These are phyloP conservation scores for Pseudogymnoascus sp. DNA, from an alignment of 2,329 filamentous ascomycete species.

Conservation along the genomic window DNA sequence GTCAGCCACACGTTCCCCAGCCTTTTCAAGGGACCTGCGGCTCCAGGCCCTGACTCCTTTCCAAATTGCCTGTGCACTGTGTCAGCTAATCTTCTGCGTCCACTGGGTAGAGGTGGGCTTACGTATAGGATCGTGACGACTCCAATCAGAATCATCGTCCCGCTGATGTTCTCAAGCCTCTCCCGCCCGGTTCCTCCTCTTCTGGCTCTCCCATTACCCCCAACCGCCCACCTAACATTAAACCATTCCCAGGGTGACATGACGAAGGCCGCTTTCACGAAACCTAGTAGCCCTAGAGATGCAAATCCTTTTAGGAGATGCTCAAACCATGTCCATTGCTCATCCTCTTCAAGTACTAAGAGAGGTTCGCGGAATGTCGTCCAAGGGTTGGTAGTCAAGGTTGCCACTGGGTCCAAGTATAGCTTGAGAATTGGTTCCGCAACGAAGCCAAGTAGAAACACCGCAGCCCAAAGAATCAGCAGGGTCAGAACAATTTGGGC, in stretches of 20 bases:
- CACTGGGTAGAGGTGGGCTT: slow-evolving; percentile 32
- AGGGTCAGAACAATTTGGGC: slow-evolving; percentile 65
- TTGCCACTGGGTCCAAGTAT: slow-evolving; percentile 70
- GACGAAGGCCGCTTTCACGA: slow-evolving; percentile 63
- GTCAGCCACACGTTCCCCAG: slow-evolving; percentile 74
- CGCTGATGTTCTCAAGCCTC: slow-evolving; percentile 68
- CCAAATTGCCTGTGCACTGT: slow-evolving; percentile 57
- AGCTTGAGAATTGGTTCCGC: slow-evolving; percentile 88
- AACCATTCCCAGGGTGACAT: slow-evolving; percentile 70
- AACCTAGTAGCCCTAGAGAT: slow-evolving; percentile 79
- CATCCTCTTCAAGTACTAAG: slow-evolving; percentile 37
- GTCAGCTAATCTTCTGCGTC: slow-evolving; percentile 8
- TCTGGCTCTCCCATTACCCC: slow-evolving; percentile 39
- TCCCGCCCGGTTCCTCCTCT: slow-evolving; percentile 62
- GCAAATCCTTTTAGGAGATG: slow-evolving; percentile 87
- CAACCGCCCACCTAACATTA: slow-evolving; percentile 56
- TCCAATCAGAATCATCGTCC: slow-evolving; percentile 71
- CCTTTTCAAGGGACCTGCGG: slow-evolving; percentile 62
- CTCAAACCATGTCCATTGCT: slow-evolving; percentile 58
- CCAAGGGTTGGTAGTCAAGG: slow-evolving; percentile 39
- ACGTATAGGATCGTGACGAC: slow-evolving; percentile 70
- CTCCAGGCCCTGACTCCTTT: slow-evolving; percentile 70
- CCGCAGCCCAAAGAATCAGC: slow-evolving; percentile 57
- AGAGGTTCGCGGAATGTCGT: slow-evolving; percentile 32
- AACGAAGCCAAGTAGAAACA: slow-evolving; percentile 82